Evolutionary conservation across 495 filamentous ascomycete genomes (phyloP).

Genomic region (Patellaria atrata): DNA sequence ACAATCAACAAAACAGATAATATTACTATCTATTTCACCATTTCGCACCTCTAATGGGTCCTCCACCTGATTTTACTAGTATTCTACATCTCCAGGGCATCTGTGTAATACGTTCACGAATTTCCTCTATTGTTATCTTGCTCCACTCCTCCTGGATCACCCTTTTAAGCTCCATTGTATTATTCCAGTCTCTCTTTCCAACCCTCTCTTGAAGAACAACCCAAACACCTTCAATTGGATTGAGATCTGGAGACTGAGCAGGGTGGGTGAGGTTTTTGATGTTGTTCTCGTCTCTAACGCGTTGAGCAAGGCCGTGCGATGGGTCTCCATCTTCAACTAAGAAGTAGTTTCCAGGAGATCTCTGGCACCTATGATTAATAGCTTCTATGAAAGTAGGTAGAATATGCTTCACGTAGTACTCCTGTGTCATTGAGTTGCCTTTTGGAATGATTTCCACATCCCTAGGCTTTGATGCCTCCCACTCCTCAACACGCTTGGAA

Average conservation of each 20-base stretch:
- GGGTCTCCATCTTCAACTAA: neutral
- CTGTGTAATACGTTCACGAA: too few relatives aligned
- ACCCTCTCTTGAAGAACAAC: too few relatives aligned
- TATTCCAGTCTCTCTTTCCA: too few relatives aligned
- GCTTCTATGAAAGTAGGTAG: neutral
- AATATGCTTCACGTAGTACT: constrained; percentile 1
- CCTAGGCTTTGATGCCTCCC: neutral
- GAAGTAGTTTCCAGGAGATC: too few relatives aligned
- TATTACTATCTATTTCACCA: too few relatives aligned
- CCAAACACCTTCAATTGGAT: neutral
- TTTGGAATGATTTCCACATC: neutral
- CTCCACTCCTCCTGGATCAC: too few relatives aligned
- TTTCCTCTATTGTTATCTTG: too few relatives aligned
- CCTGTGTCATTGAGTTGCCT: neutral
- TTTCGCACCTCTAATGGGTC: too few relatives aligned
- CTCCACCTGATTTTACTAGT: too few relatives aligned
- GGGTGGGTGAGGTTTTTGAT: neutral
- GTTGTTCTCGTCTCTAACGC: neutral
- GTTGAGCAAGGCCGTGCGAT: neutral
- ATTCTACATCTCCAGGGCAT: too few relatives aligned
- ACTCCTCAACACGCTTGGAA: neutral
- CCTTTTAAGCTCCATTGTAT: too few relatives aligned
- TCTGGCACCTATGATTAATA: neutral
- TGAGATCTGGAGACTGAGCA: neutral
- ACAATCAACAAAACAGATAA: too few relatives aligned